These are phyloP conservation scores for Saccharomycopsis olivae DNA, from an alignment of 805 yeast species.

Conservation along the genomic window DNA sequence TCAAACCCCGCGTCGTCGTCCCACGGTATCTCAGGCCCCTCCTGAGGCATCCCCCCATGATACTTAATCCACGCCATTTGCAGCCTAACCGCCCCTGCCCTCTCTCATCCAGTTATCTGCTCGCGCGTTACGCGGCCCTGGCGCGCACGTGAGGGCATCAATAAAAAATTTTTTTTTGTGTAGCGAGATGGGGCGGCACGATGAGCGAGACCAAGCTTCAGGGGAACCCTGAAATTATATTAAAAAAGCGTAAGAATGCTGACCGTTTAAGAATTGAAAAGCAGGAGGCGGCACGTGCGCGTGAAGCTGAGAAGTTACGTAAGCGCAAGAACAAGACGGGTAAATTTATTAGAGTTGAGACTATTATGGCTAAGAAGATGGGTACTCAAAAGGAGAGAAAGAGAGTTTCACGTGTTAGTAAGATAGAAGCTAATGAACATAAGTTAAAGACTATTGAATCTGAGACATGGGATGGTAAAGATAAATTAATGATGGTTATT, in stretches of 20 bases:
- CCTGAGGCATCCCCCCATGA: too few species aligned
- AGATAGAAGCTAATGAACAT: conserved; percentile 27
- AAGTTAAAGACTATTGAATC: conserved; percentile 22
- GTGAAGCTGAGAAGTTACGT: conserved; percentile 35
- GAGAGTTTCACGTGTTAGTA: conserved; percentile 53
- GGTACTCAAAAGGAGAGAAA: conserved; percentile 59
- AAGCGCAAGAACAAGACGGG: conserved; percentile 33
- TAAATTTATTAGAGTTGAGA: conserved; percentile 65
- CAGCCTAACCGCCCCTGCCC: too few species aligned
- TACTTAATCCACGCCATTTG: neutral
- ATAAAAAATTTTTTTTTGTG: too few species aligned
- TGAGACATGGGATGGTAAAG: conserved; percentile 30
- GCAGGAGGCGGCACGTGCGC: conserved; percentile 51
- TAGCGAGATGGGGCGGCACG: too few species aligned
- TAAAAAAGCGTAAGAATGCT: conserved; percentile 70
- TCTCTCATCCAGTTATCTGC: too few species aligned
- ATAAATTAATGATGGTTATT: conserved; percentile 51
- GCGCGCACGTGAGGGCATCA: too few species aligned
- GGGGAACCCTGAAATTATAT: conserved; percentile 66
- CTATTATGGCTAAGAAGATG: conserved; percentile 53
- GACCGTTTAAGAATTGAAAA: conserved; percentile 64
- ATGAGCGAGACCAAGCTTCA: conserved; percentile 31
- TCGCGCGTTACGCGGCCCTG: too few species aligned
- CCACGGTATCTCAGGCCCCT: conserved; percentile 1
- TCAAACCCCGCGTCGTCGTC: conserved; percentile 6